phyloP scores from a whole-genome alignment of 805 yeast species.

The Candida insectorum region DNA sequence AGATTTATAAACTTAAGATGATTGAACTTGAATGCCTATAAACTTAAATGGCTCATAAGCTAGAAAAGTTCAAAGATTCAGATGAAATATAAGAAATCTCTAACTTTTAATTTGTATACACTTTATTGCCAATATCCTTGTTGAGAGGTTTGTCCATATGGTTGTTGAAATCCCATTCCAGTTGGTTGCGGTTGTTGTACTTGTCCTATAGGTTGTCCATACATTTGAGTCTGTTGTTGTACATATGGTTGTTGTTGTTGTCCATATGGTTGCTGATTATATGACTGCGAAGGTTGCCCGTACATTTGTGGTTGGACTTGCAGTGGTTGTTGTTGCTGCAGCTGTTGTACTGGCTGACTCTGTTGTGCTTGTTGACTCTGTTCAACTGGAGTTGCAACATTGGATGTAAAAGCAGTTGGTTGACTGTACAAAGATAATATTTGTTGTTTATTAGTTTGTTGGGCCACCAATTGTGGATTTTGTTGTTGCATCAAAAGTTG shows the following conservation, averaged over 20 bases:
- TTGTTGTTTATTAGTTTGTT: slow-evolving; percentile 36
- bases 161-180: slow-evolving; percentile 16
- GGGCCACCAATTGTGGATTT: slow-evolving; percentile 32
- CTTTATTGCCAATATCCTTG: not conserved
- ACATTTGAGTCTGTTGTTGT: slow-evolving; percentile 12
- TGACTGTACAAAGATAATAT: slow-evolving; percentile 42
- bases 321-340: slow-evolving; percentile 9
- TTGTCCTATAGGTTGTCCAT: slow-evolving; percentile 10
- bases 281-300: too few species aligned
- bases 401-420: slow-evolving; percentile 26
- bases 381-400: slow-evolving; percentile 21
- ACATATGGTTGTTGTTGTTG: slow-evolving; percentile 6
- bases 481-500: slow-evolving; percentile 32
- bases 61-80: too few species aligned
- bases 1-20: too few species aligned
- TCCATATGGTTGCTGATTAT: slow-evolving; percentile 1
- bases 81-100: too few species aligned
- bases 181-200: too few species aligned
- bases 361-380: slow-evolving; percentile 8
- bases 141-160: slow-evolving; percentile 4
- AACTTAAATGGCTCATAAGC: too few species aligned
- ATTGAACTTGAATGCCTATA: too few species aligned
- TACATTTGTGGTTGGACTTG: slow-evolving; percentile 3
- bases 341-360: slow-evolving; percentile 12
- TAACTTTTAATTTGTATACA: too few species aligned